A percentile compares a stretch with the other conserved stretches of the same genome.
phyloP scores from a whole-genome alignment of 78 protist genomes.

The Speleostelium caveatum region DNA sequence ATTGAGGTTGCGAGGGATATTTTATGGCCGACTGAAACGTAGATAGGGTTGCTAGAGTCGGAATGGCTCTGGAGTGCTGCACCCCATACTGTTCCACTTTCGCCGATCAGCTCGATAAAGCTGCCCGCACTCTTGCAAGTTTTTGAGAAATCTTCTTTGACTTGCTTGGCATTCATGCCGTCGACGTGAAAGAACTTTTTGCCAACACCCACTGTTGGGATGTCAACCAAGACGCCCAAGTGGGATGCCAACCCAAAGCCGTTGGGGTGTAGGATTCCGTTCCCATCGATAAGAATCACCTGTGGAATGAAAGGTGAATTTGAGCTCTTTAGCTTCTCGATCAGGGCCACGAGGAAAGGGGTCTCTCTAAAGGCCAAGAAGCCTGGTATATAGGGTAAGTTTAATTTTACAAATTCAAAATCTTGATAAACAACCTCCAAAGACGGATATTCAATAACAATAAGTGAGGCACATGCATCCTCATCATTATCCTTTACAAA shows the following conservation, averaged over 20 bases:
- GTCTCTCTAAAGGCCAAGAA: constrained; percentile 83
- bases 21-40: constrained; percentile 66
- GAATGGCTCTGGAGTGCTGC: constrained; percentile 12
- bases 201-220: constrained; percentile 83
- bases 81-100: constrained; percentile 47
- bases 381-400: constrained; percentile 76
- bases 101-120: constrained; percentile 19
- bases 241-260: constrained; percentile 83
- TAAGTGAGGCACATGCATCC: constrained; percentile 79
- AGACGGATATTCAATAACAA: constrained; percentile 63
- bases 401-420: constrained; percentile 46
- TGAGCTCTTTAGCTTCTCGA: constrained; percentile 10
- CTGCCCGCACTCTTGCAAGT: constrained; percentile 17
- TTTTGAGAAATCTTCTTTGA: constrained; percentile 3
- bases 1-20: constrained; percentile 39
- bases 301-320: constrained; percentile 65
- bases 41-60: constrained; percentile 56
- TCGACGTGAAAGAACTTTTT: constrained; percentile 77
- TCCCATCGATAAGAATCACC: constrained; percentile 79
- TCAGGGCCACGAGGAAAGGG: constrained; percentile 18
- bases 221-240: constrained; percentile 66
- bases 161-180: constrained; percentile 26
- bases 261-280: constrained; percentile 79
- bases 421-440: constrained; percentile 44
- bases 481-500: constrained; percentile 76